A percentile compares a stretch with the other conserved stretches of the same genome.
Evolutionary conservation across 305 asterid genomes (phyloP).

Genomic region (Fraxinus velutina): DNA sequence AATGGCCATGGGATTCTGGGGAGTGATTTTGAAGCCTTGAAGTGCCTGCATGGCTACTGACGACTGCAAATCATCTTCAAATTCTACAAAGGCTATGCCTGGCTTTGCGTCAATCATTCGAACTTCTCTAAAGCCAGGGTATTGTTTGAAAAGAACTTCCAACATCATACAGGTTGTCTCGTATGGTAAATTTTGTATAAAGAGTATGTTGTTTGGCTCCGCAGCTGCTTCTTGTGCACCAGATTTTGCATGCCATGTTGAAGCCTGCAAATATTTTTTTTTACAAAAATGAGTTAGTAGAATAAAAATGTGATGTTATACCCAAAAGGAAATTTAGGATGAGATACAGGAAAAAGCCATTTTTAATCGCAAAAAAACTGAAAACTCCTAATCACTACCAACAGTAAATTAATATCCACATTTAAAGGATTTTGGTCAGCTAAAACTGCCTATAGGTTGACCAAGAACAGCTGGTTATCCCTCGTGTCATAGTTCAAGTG

Average conservation of each 20-base stretch:
- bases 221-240: slow-evolving; percentile 51
- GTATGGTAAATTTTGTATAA: slow-evolving; percentile 80
- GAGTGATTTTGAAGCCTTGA: slow-evolving; percentile 86
- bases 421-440: background rate
- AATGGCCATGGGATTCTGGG: slow-evolving; percentile 88
- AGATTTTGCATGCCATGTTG: slow-evolving; percentile 58
- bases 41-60: slow-evolving; percentile 95
- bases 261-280: slow-evolving; percentile 44
- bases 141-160: slow-evolving; percentile 86
- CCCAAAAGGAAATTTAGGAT: background rate
- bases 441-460: background rate
- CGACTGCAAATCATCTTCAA: slow-evolving; percentile 74
- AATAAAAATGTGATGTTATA: background rate
- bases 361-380: background rate
- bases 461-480: background rate
- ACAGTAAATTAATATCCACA: background rate
- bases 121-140: slow-evolving; percentile 94
- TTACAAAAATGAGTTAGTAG: background rate
- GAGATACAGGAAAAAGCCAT: background rate
- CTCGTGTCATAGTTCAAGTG: background rate
- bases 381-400: background rate
- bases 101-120: slow-evolving; percentile 94
- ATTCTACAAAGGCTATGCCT: slow-evolving; percentile 97
- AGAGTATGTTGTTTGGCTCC: slow-evolving; percentile 86
- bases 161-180: slow-evolving; percentile 91